Evolutionary conservation across 768 basidiomycete species (phyloP).

Genomic region (Scleroderma citrinum): DNA sequence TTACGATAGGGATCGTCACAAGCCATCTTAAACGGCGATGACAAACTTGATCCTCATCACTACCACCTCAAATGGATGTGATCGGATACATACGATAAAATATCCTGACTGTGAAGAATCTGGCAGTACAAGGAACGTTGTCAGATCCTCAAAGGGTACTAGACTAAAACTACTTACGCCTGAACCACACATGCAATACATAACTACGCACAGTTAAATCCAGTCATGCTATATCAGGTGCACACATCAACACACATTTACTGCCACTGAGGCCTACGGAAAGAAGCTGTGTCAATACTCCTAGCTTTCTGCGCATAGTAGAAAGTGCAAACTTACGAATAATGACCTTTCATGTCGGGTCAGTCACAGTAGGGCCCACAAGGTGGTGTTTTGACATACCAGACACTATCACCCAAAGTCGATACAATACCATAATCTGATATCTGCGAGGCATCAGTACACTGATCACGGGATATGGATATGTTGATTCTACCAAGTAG

Average conservation of each 20-base stretch:
- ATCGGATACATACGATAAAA: not conserved
- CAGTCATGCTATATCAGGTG: not conserved
- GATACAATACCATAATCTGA: not conserved
- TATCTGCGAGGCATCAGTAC: not conserved
- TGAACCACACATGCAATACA: not conserved
- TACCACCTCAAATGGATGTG: not conserved
- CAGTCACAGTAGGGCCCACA: not conserved
- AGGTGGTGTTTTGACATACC: not conserved
- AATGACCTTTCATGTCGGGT: not conserved
- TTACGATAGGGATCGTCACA: not conserved
- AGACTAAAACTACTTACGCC: not conserved
- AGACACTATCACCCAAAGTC: not conserved
- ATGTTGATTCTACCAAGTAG: not conserved
- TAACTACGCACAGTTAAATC: not conserved
- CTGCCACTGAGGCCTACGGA: not conserved
- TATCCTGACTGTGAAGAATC: conserved; percentile 1
- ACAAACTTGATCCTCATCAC: not conserved
- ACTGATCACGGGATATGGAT: not conserved
- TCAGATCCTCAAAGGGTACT: not conserved
- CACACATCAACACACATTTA: not conserved
- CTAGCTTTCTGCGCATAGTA: not conserved
- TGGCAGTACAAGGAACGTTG: not conserved
- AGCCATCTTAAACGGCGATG: not conserved
- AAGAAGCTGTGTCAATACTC: not conserved
- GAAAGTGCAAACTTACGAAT: not conserved